Evolutionary conservation across 2,329 filamentous ascomycete genomes (phyloP).

Genomic region (Elsinoe australis): DNA sequence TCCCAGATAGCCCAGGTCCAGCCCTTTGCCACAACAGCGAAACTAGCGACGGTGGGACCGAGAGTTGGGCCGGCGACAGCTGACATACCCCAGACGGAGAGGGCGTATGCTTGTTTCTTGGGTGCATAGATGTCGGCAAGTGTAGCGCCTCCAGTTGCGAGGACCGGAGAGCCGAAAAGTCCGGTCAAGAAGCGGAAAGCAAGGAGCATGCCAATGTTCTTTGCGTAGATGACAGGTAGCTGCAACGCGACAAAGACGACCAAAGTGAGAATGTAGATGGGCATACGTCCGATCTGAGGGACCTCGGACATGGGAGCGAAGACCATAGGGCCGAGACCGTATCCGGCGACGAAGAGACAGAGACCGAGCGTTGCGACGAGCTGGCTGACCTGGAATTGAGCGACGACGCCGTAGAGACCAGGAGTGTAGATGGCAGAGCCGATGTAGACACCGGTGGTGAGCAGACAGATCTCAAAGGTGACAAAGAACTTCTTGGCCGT

Average conservation of each 20-base stretch:
- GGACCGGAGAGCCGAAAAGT: constrained; percentile 40
- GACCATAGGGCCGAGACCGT: constrained; percentile 20
- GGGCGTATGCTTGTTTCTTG: constrained; percentile 33
- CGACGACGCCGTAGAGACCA: constrained; percentile 31
- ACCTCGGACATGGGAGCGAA: constrained; percentile 41
- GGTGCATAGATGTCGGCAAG: constrained; percentile 41
- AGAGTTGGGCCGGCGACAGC: constrained; percentile 37
- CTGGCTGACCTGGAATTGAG: constrained; percentile 34
- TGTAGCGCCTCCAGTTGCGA: constrained; percentile 41
- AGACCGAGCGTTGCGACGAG: constrained; percentile 41
- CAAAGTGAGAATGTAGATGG: constrained; percentile 39
- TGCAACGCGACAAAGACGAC: constrained; percentile 43
- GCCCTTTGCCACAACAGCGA: constrained; percentile 29
- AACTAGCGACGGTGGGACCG: constrained; percentile 39
- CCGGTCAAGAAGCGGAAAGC: constrained; percentile 45
- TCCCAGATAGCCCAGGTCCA: constrained; percentile 40
- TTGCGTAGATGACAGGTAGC: constrained; percentile 39
- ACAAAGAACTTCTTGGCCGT: constrained; percentile 38
- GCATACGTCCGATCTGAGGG: constrained; percentile 40
- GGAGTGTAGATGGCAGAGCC: constrained; percentile 42
- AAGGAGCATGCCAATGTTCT: constrained; percentile 45
- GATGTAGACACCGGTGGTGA: constrained; percentile 43
- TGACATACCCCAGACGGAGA: constrained; percentile 36
- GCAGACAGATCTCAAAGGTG: constrained; percentile 41
- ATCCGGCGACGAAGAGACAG: constrained; percentile 25